These are phyloP conservation scores for Blepharisma undulans DNA, from an alignment of 169 alveolate genomes.

Conservation along the genomic window DNA sequence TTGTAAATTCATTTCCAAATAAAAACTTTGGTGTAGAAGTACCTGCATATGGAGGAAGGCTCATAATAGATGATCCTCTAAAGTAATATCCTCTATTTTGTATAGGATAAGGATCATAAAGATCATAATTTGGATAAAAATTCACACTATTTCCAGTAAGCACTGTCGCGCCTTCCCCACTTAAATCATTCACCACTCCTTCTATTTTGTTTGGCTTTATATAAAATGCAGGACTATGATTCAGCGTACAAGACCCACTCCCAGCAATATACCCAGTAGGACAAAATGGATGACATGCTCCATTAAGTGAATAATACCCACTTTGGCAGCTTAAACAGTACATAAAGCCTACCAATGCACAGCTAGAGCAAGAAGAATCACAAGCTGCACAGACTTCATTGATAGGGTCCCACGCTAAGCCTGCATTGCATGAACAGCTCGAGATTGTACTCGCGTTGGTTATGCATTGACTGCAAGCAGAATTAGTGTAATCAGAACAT, in stretches of 20 bases:
- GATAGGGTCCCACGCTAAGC: slow-evolving; percentile 18
- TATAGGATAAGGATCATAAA: slow-evolving; percentile 1
- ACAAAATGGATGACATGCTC: slow-evolving; percentile 34
- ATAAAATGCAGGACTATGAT: background rate
- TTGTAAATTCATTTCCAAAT: background rate
- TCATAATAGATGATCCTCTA: background rate
- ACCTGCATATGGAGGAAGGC: slow-evolving; percentile 12
- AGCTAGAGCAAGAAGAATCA: background rate
- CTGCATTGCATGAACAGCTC: background rate
- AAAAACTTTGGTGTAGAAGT: background rate
- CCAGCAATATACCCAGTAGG: slow-evolving; percentile 18
- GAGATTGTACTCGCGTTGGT: background rate
- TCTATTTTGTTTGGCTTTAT: background rate
- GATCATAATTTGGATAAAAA: background rate
- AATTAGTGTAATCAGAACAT: background rate
- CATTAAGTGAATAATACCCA: background rate
- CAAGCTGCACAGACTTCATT: slow-evolving; percentile 13
- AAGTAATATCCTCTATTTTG: slow-evolving; percentile 25
- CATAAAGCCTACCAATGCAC: background rate
- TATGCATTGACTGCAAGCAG: background rate
- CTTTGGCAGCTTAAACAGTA: background rate
- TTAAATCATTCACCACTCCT: background rate
- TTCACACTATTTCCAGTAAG: background rate
- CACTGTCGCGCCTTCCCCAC: background rate
- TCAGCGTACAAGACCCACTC: background rate